Evolutionary conservation across 495 filamentous ascomycete genomes (phyloP), one percentile per base, ranked within the genome.

Genomic region (Lindgomyces ingoldianus): DNA sequence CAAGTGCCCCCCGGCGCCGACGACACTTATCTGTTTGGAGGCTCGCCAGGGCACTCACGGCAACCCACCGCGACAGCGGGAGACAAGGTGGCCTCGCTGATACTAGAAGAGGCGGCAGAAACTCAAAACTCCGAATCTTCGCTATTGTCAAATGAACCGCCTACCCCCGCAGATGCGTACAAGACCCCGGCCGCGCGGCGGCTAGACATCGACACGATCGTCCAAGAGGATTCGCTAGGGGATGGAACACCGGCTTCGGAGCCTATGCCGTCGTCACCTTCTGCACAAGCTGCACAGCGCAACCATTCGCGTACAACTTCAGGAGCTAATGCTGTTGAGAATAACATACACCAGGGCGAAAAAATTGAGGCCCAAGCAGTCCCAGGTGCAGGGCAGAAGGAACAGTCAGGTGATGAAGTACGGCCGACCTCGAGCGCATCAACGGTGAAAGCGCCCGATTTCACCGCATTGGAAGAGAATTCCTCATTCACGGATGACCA

Each of bases 1-100:
- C 69, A 60, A 16, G 66, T 46, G 11, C 66, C 65, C 22, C 45
- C 67, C 19, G 80, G 79, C 39, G 71, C 71, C 25, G 86, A 89
- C 72, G 87, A 90, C 72, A 89, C 85, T 50, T 88, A 79, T 73
- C 72, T 87, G 64, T 87, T 87, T 73, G 85, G 86, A 44, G 70
- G 70, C 41, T 70, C 68, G 22, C 65, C 73, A 3, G 73, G 67
- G 11, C 59, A 68, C 29, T 59, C 71, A 16, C 56, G 64, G 44
- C 57, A 72, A 36, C 48, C 60, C 9, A 39, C 46, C 41, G 22
- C 51, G 3, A 14, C 16, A 18, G 29, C 51, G 8, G 9, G 18
- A 11, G n/a, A n/a, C n/a, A n/a, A n/a, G n/a, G n/a, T n/a, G n/a
- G 4, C 12, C 14, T 6, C 33, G 24, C 29, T 8, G 4, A 19